Percentiles rank a stretch among this genome's conserved stretches.
Conservation (phyloP, 2,329 filamentous ascomycete genomes). For the Sclerotinia glacialis region DNA sequence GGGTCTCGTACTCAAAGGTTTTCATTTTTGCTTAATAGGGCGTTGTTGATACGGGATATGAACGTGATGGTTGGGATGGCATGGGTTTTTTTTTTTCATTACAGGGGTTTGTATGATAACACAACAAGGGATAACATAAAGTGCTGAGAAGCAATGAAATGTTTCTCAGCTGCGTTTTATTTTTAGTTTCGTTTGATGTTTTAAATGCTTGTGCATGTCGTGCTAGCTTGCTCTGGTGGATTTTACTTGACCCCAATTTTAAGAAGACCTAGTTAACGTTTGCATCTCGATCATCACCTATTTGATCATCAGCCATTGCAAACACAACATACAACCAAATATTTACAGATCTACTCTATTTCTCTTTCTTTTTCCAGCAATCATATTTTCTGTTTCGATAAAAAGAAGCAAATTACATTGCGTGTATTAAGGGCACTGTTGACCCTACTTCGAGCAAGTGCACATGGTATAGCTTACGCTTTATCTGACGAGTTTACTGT, state of each 20-base stretch:
- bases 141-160: background rate
- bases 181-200: background rate
- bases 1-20: background rate
- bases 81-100: background rate
- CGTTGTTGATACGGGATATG: conserved; percentile 6
- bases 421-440: too few species aligned
- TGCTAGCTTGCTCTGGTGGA: background rate
- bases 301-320: background rate
- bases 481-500: too few species aligned
- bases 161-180: background rate
- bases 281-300: background rate
- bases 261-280: background rate
- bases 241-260: too few species aligned
- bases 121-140: background rate
- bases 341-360: background rate
- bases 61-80: background rate
- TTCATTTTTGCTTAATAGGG: conserved; percentile 4
- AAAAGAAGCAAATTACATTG: too few species aligned
- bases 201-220: background rate
- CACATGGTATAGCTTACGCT: too few species aligned
- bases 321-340: background rate
- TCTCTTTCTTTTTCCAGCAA: background rate
- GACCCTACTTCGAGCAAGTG: too few species aligned
- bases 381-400: too few species aligned
- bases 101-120: background rate